A percentile compares a stretch with the other conserved stretches of the same genome.
Evolutionary conservation across 305 asterid genomes (phyloP).

Genomic region (Fraxinus albicans): DNA sequence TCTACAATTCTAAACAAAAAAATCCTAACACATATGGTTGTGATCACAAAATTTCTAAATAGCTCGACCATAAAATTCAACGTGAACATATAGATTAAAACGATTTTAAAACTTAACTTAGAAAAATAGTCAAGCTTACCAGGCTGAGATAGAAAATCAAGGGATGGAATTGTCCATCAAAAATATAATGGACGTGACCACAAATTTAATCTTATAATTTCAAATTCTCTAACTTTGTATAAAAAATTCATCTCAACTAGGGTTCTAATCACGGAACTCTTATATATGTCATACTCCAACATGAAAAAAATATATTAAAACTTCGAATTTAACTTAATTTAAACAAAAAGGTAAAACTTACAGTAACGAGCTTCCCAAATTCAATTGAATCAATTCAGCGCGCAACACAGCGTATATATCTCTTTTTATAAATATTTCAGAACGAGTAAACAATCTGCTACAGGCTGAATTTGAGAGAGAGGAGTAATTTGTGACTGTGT

Average conservation of each 20-base stretch:
- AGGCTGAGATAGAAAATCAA: neutral
- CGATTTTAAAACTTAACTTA: slow-evolving; percentile 10
- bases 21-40: neutral
- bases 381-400: slow-evolving; percentile 40
- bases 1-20: neutral
- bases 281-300: neutral
- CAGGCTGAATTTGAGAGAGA: slow-evolving; percentile 9
- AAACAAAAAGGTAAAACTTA: slow-evolving; percentile 23
- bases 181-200: neutral
- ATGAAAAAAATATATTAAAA: neutral
- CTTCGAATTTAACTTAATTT: neutral
- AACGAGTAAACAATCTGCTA: slow-evolving; percentile 35
- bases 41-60: neutral
- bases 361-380: slow-evolving; percentile 40
- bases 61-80: neutral
- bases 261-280: slow-evolving; percentile 20
- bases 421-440: neutral
- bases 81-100: neutral
- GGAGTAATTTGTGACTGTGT: neutral
- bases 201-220: neutral
- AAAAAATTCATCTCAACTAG: slow-evolving; percentile 8
- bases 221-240: slow-evolving; percentile 4
- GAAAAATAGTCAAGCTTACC: neutral
- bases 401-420: slow-evolving; percentile 25
- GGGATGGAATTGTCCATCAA: neutral